Base-by-base conservation (phyloP, 2,329 filamentous ascomycete genomes). In the Diaporthe capsici region DNA sequence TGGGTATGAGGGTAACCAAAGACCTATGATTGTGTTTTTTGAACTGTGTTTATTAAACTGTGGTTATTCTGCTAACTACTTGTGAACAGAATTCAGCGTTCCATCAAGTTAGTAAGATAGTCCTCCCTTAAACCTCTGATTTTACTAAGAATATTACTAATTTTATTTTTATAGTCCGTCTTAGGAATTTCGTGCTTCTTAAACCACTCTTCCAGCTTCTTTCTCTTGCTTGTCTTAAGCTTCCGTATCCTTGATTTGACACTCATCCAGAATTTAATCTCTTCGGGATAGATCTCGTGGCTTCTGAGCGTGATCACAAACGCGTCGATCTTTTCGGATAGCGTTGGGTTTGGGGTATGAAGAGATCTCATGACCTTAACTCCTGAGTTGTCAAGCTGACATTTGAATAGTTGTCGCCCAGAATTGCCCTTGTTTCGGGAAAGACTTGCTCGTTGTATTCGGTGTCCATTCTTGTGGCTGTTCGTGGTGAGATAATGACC, bases 1-100 rank as follows among this genome's bases (percentile, higher is more conserved):
- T 67, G 20, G 63, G 63, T 67, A 67, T 51, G 63, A 67, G 63
- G 42, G 12, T 67, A 7, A 60, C 34, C 25, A 67, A 67, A 67
- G 44, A 37, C 63, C 63, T 67, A 47, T 67, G 1, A 51, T 51
- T 67, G 42, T 67, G 2, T 25, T 12, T 22, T 13, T n/a, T 1
- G 4, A 39, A 60, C 31, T 60, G 57, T 37, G 22, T 39, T 39
- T 60, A 39, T 60, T 39, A 1, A 60, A 60, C 34, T 60, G 31
- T 39, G 2, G 34, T 20, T 60, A 57, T 60, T n/a, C 34, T 65
- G 28, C n/a, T 22, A 49, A 31, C 17, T 61, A 25, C 17, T 61
- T 47, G 44, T 47, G 44, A 20, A 15, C 15, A 20, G 44, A 15
- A 13, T 12, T 47, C 44, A 47, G 44, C 28, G 10, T 58, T 37